A percentile compares a stretch with the other conserved stretches of the same genome.
Evolutionary conservation across 257 asterid genomes (phyloP).

Genomic region (Solanum infundibuliforme): DNA sequence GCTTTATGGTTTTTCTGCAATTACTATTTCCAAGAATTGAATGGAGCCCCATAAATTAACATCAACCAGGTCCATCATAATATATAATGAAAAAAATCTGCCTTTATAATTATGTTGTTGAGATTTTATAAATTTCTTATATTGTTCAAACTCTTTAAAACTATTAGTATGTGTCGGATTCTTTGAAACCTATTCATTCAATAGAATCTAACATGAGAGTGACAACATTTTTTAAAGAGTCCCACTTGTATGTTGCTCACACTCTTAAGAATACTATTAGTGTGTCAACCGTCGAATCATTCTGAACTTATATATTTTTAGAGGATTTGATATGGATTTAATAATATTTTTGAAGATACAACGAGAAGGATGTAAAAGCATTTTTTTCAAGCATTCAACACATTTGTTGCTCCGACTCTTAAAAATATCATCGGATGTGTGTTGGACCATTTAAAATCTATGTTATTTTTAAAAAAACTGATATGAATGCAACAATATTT

Average conservation of each 20-base stretch:
- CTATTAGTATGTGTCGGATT: neutral
- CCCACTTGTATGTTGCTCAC: neutral
- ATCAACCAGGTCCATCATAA: conserved; percentile 14
- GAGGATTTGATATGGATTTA: neutral
- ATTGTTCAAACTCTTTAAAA: neutral
- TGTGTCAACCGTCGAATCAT: neutral
- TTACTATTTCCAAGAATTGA: neutral
- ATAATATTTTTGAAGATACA: neutral
- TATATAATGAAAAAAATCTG: neutral
- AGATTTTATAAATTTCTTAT: neutral
- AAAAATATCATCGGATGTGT: neutral
- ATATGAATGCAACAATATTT: neutral
- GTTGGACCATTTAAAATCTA: neutral
- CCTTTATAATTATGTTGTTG: neutral
- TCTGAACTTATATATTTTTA: neutral
- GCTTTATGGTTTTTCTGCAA: conserved; percentile 7
- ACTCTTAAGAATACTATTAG: neutral
- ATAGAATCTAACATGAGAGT: neutral
- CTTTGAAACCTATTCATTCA: neutral
- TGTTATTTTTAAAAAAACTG: neutral
- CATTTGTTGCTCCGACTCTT: neutral
- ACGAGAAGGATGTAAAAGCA: neutral
- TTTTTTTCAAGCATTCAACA: neutral
- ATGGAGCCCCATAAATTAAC: conserved; percentile 1
- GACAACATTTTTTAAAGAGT: neutral